phyloP scores from a whole-genome alignment of 768 basidiomycete genomes.

The Podaxis rugospora region DNA sequence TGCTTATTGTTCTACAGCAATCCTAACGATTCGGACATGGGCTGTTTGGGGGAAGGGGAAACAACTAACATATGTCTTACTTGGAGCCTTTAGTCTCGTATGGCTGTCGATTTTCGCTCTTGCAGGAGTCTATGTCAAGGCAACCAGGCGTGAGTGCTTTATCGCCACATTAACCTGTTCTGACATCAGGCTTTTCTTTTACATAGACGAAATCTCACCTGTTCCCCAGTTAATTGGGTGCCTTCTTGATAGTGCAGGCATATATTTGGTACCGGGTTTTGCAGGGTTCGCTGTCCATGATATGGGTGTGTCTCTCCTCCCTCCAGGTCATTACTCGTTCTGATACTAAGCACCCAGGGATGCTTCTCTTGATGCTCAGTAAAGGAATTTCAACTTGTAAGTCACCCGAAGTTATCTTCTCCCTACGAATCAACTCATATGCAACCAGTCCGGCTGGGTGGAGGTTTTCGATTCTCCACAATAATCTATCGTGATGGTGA shows the following conservation, averaged over 20 bases:
- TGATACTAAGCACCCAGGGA: not conserved
- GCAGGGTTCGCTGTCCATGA: not conserved
- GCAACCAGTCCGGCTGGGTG: not conserved
- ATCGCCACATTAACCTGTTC: not conserved
- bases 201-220: not conserved
- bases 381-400: not conserved
- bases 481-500: not conserved
- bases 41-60: not conserved
- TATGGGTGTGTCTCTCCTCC: not conserved
- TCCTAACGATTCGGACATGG: not conserved
- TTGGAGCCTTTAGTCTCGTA: not conserved
- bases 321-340: not conserved
- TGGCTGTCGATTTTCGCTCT: not conserved
- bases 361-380: not conserved
- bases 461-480: not conserved
- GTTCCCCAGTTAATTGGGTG: not conserved
- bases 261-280: not conserved
- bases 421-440: not conserved
- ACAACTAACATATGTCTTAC: not conserved
- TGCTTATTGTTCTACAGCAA: not conserved
- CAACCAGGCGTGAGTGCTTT: not conserved
- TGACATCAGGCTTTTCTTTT: not conserved
- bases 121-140: not conserved
- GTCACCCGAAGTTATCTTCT: not conserved
- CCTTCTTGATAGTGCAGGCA: not conserved